These are phyloP conservation scores for Colletotrichum karsti DNA, from an alignment of 2,329 filamentous ascomycete genomes.

Conservation along the genomic window DNA sequence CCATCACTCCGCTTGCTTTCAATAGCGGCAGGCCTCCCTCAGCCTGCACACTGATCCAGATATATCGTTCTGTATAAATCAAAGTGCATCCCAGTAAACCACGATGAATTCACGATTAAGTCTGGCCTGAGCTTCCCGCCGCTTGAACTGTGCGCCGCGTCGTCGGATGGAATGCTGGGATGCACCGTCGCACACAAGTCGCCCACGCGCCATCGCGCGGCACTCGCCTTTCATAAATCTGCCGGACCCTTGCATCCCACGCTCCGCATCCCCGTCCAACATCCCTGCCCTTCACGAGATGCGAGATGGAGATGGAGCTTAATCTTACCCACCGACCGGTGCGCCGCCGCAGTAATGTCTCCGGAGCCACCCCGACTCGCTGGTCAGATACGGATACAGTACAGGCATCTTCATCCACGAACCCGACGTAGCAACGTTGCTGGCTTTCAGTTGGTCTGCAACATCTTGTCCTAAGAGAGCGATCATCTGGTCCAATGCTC, in stretches of 20 bases:
- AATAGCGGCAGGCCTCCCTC: neutral
- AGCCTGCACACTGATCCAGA: neutral
- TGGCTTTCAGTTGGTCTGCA: neutral
- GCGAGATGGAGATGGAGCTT: conserved; percentile 30
- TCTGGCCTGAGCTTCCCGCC: conserved; percentile 20
- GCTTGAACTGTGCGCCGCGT: conserved; percentile 8
- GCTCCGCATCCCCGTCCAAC: conserved; percentile 21
- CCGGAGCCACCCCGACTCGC: conserved; percentile 26
- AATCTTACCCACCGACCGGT: conserved; percentile 29
- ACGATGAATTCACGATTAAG: conserved; percentile 1
- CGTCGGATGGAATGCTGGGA: conserved; percentile 4
- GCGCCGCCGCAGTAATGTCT: conserved; percentile 22
- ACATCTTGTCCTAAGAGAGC: neutral
- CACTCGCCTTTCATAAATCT: conserved; percentile 12
- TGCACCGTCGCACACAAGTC: conserved; percentile 19
- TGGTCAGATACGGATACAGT: neutral
- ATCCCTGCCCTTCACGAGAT: conserved; percentile 22
- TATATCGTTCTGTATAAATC: neutral
- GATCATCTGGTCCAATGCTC: neutral
- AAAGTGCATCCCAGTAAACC: neutral
- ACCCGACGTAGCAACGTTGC: neutral
- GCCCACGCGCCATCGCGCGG: conserved; percentile 17
- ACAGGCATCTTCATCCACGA: neutral
- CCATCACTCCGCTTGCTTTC: conserved; percentile 1
- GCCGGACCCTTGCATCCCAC: conserved; percentile 18